Evolutionary conservation across 1,284 basidiomycete genomes (phyloP), one percentile per base, ranked within the genome.

Genomic region (Agaricales sp.): DNA sequence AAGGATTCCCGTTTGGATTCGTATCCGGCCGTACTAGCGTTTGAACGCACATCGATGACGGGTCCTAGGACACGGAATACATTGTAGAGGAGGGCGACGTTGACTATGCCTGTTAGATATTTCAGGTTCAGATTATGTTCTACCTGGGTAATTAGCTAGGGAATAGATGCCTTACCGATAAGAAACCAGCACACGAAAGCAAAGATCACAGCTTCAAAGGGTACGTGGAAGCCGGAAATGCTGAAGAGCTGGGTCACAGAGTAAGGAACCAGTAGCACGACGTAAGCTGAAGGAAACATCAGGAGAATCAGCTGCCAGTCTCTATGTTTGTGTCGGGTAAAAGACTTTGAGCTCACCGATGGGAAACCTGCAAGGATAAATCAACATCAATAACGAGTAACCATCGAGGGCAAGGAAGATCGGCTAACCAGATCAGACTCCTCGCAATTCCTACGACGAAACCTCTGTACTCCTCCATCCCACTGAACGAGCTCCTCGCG

Each of bases 371-470:
- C 16, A 2, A 45, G 41, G 46, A 14, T 43, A 50, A 38, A n/a
- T 6, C 11, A 43, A 50, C 48, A 51, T 43, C 52, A 43, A 54
- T 46, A 44, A 12, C 13, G 4, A 43, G 51, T 18, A 19, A 22
- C 3, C 26, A 45, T 23, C 6, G n/a, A 52, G 43, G 20, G 18
- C 26, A 50, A 41, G 55, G 26, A 43, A 2, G n/a, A 26, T 49
- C 14, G 13, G 56, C 74, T 51, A 55, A 84, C 84, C 81, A 87
- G 43, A 86, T 64, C 78, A 86, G 80, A 53, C 74, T 79, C 51
- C 70, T 69, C 22, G 80, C 73, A 47, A 87, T 70, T 18, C 71
- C 68, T 35, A 67, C 67, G 22, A 86, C 68, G 58, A 85, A 84
- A 19, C 66, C 70, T 50, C 75, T 71, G 57, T 84, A 84, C 49